Percentiles rank a stretch among this genome's conserved stretches.
Evolutionary conservation across 768 basidiomycete species (phyloP).

Genomic region (Boletus sp.): DNA sequence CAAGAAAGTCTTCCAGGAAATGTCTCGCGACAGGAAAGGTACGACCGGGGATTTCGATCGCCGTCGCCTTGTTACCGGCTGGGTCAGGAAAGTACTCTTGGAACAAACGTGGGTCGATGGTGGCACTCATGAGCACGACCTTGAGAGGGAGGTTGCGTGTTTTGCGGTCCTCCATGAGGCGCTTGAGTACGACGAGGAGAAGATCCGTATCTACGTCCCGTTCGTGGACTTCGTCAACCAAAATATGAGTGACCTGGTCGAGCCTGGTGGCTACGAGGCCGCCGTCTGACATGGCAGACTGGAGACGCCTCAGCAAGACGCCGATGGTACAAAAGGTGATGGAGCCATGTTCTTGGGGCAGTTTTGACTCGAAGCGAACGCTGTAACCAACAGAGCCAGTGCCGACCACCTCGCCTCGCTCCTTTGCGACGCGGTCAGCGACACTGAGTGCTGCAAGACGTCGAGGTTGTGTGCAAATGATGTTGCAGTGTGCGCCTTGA

Average conservation of each 20-base stretch:
- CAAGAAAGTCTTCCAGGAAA: constrained; percentile 77
- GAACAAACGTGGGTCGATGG: constrained; percentile 89
- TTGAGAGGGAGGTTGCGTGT: constrained; percentile 71
- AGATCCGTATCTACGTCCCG: constrained; percentile 93
- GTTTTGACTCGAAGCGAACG: constrained; percentile 84
- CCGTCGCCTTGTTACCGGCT: constrained; percentile 55
- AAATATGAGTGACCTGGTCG: constrained; percentile 82
- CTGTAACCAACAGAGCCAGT: constrained; percentile 78
- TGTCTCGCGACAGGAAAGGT: constrained; percentile 83
- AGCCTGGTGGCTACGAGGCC: constrained; percentile 39
- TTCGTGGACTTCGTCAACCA: constrained; percentile 97
- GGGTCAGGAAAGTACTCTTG: constrained; percentile 80
- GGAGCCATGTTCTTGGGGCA: constrained; percentile 76
- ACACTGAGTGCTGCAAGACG: constrained; percentile 90
- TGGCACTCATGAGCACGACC: constrained; percentile 93
- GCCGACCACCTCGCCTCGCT: constrained; percentile 75
- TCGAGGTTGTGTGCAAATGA: constrained; percentile 92
- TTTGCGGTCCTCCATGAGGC: constrained; percentile 72
- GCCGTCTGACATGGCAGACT: constrained; percentile 60
- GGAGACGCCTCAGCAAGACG: constrained; percentile 83
- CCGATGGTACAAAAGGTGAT: constrained; percentile 94
- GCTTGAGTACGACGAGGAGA: constrained; percentile 84
- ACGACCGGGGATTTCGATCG: constrained; percentile 86
- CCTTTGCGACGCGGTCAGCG: constrained; percentile 86
- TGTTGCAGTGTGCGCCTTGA: constrained; percentile 83